A percentile compares a stretch with the other conserved stretches of the same genome.
Conservation (phyloP, 2,329 filamentous ascomycete species). For the Mycosphaerella arachidis region DNA sequence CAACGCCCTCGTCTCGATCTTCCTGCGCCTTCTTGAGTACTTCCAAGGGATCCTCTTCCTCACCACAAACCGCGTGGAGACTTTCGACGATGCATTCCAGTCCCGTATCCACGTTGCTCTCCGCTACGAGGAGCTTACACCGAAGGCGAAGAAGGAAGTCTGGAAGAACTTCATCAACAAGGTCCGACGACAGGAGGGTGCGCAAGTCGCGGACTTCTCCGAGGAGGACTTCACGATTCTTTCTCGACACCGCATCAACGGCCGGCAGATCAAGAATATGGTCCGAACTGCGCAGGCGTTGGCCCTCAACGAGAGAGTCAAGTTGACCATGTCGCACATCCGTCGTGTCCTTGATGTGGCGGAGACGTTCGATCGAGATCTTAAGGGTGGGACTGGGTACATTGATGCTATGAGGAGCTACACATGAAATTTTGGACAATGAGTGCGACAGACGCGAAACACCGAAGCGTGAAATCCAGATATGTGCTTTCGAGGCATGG, state of each 20-base stretch:
- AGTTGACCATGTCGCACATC: constrained; percentile 74
- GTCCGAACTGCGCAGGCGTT: constrained; percentile 78
- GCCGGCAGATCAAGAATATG: constrained; percentile 79
- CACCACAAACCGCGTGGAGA: constrained; percentile 82
- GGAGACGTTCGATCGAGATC: constrained; percentile 74
- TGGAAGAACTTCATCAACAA: constrained; percentile 80
- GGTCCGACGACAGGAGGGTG: constrained; percentile 61
- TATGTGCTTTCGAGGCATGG: not conserved
- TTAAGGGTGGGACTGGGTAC: constrained; percentile 76
- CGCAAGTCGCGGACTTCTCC: constrained; percentile 57
- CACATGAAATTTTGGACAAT: constrained; percentile 35
- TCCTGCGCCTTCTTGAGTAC: constrained; percentile 81
- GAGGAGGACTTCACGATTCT: constrained; percentile 65
- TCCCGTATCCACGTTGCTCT: constrained; percentile 81
- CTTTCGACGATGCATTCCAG: constrained; percentile 88
- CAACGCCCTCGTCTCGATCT: constrained; percentile 81
- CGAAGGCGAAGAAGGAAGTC: constrained; percentile 69
- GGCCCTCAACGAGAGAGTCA: constrained; percentile 67
- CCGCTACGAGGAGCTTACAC: constrained; percentile 69
- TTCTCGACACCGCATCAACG: constrained; percentile 64
- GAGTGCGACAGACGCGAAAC: not conserved
- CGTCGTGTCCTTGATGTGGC: constrained; percentile 78
- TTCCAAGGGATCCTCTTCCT: constrained; percentile 88
- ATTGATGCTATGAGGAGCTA: constrained; percentile 82
- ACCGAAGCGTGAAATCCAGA: not conserved